These are phyloP conservation scores for Lodderomyces metapsilosis DNA, from an alignment of 1,139 yeast species.

Conservation along the genomic window DNA sequence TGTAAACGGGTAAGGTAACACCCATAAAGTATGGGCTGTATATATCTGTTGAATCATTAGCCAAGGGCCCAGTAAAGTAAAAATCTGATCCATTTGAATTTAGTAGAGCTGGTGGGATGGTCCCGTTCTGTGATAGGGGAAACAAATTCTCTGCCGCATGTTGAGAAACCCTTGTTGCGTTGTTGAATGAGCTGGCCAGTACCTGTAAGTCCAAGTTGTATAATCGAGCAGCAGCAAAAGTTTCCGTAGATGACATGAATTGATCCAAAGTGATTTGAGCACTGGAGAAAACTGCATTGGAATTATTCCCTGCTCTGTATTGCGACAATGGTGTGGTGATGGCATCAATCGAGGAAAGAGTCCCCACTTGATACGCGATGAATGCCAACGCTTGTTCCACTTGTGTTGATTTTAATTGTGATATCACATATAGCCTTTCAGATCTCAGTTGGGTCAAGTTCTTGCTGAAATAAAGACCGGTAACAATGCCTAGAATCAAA, in stretches of 20 bases:
- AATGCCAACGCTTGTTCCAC: constrained; percentile 64
- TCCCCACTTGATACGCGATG: constrained; percentile 66
- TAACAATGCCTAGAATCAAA: constrained; percentile 70
- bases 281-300: constrained; percentile 37
- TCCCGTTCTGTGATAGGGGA: constrained; percentile 47
- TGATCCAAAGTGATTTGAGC: constrained; percentile 53
- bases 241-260: constrained; percentile 60
- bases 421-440: constrained; percentile 72
- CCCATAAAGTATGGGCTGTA: constrained; percentile 48
- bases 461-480: constrained; percentile 74
- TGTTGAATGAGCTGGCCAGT: constrained; percentile 35
- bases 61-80: constrained; percentile 59
- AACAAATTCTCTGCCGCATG: constrained; percentile 43
- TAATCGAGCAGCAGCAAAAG: constrained; percentile 63
- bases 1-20: constrained; percentile 66
- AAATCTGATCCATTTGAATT: constrained; percentile 29
- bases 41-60: constrained; percentile 30
- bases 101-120: constrained; percentile 39
- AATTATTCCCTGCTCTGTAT: constrained; percentile 69
- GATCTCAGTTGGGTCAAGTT: constrained; percentile 63
- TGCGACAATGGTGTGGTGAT: constrained; percentile 59
- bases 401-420: constrained; percentile 80
- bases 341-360: constrained; percentile 63
- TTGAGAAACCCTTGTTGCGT: constrained; percentile 27
- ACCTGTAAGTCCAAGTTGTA: constrained; percentile 54